A percentile compares a stretch with the other conserved stretches of the same genome.
phyloP scores from a whole-genome alignment of 2,329 filamentous ascomycete genomes.

The Fusarium sp. region DNA sequence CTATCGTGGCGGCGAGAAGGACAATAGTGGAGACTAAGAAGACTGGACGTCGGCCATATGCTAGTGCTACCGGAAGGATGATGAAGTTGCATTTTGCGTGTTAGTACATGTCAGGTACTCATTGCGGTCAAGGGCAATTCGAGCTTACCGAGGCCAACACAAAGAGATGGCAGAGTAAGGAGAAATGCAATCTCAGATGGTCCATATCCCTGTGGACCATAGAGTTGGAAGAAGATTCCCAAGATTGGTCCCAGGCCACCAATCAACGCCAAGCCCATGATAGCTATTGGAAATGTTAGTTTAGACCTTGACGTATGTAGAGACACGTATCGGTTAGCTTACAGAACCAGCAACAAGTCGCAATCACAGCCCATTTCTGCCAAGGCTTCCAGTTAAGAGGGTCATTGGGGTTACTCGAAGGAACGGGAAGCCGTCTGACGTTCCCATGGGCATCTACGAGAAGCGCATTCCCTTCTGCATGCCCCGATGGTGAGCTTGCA shows the following conservation, averaged over 20 bases:
- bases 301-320: rapidly evolving
- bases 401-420: not conserved
- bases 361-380: not conserved
- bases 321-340: rapidly evolving
- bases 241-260: not conserved
- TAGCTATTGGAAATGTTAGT: not conserved
- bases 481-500: not conserved
- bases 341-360: not conserved
- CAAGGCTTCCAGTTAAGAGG: not conserved
- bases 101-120: not conserved
- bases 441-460: not conserved
- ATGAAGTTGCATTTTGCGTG: not conserved
- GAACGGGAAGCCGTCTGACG: not conserved
- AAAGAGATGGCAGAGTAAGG: not conserved
- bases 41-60: not conserved
- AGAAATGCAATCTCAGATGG: not conserved
- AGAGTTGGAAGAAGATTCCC: not conserved
- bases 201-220: not conserved
- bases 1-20: not conserved
- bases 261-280: not conserved
- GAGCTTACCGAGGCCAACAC: not conserved
- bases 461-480: not conserved
- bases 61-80: not conserved
- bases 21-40: not conserved
- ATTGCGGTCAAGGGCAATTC: rapidly evolving